Conservation (phyloP, 192 early-diverging fungal species). For the Umbelopsis ramanniana region DNA sequence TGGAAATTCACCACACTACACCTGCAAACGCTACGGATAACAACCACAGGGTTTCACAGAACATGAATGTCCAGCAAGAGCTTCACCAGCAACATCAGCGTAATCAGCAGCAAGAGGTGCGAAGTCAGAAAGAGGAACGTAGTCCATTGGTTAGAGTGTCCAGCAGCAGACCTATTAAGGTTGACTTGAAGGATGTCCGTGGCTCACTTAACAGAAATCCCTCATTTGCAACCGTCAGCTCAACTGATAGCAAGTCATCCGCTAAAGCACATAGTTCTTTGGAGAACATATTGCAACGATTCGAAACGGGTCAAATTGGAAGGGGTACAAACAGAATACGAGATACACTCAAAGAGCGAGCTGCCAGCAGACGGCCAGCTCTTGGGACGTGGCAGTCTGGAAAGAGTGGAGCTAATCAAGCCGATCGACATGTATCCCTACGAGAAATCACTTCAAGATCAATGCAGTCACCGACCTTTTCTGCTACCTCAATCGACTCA, state of each 20-base stretch:
- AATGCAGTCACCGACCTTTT: no score
- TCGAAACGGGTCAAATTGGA: conserved; percentile 1
- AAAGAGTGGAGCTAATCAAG: neutral
- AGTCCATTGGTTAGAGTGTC: neutral
- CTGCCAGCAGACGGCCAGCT: neutral
- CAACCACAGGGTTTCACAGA: neutral
- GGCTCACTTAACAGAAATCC: neutral
- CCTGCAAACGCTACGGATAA: neutral
- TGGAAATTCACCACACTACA: no score
- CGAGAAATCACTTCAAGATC: neutral
- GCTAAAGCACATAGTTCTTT: neutral
- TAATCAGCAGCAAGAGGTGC: neutral
- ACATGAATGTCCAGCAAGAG: no score
- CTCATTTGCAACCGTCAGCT: neutral
- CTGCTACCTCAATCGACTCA: neutral
- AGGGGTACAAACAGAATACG: neutral
- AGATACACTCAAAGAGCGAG: neutral
- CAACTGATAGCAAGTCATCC: neutral
- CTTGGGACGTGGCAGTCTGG: neutral
- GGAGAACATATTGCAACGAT: conserved; percentile 7
- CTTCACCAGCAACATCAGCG: no score
- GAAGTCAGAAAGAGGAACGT: neutral
- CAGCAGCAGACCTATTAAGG: neutral
- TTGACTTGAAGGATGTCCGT: neutral
- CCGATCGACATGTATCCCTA: neutral